A percentile compares a stretch with the other conserved stretches of the same genome.
Evolutionary conservation across 192 early-diverging fungal genomes (phyloP).

Genomic region (Obelidium mucronatum): DNA sequence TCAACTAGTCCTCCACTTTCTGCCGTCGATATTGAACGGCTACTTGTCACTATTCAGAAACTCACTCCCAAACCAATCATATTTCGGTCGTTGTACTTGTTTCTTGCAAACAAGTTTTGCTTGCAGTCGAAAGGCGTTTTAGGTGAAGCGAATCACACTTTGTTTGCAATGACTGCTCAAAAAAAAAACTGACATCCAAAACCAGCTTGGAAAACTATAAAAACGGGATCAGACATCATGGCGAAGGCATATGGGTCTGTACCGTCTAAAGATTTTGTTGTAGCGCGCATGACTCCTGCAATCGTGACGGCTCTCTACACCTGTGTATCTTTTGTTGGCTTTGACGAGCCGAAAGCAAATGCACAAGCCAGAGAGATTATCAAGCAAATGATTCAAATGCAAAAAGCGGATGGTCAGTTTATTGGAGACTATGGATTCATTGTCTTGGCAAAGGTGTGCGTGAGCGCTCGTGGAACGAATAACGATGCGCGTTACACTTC

Average conservation of each 20-base stretch:
- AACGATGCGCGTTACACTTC: not conserved
- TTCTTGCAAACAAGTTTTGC: not conserved
- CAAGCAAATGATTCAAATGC: conserved; percentile 13
- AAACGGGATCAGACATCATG: not conserved
- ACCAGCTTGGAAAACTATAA: not conserved
- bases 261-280: not conserved
- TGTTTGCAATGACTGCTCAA: not conserved
- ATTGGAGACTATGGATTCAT: conserved; percentile 1
- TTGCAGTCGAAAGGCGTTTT: not conserved
- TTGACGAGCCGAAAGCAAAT: not conserved
- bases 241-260: not conserved
- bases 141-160: not conserved
- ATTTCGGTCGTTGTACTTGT: not conserved
- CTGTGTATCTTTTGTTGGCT: not conserved
- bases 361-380: not conserved
- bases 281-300: not conserved
- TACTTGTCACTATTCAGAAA: not conserved
- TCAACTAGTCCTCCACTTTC: not conserved
- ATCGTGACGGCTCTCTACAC: not conserved
- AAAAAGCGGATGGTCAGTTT: not conserved
- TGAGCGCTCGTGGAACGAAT: not conserved
- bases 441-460: not conserved
- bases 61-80: not conserved
- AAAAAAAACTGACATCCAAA: too few species aligned
- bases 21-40: not conserved